These are phyloP conservation scores for Escallonia herrerae DNA, from an alignment of 129 eudicot genomes.

Conservation along the genomic window DNA sequence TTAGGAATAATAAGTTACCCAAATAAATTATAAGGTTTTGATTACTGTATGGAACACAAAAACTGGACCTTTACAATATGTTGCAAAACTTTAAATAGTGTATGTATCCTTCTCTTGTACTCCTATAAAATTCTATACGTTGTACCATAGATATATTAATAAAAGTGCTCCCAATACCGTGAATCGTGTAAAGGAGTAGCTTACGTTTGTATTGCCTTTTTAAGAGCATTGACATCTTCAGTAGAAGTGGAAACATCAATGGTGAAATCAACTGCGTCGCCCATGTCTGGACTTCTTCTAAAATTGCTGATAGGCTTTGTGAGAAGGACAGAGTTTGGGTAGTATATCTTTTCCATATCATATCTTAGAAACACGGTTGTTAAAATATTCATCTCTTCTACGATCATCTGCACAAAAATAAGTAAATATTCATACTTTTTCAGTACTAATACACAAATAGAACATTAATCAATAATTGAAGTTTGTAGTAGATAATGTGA, in stretches of 20 bases:
- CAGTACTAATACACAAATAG: too few species aligned
- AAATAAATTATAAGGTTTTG: not conserved
- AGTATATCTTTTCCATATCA: constrained; percentile 22
- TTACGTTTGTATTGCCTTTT: constrained; percentile 19
- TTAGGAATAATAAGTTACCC: not conserved
- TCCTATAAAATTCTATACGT: too few species aligned
- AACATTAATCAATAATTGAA: too few species aligned
- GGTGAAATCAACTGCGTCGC: constrained; percentile 12
- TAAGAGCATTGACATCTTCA: constrained; percentile 16
- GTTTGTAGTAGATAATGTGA: too few species aligned
- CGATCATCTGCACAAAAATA: constrained; percentile 2
- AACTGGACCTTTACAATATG: too few species aligned
- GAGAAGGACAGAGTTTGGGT: constrained; percentile 19
- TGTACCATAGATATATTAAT: too few species aligned
- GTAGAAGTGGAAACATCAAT: constrained; percentile 16
- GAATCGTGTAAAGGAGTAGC: not conserved
- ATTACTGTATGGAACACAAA: too few species aligned
- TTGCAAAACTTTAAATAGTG: too few species aligned
- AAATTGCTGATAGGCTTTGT: constrained; percentile 25
- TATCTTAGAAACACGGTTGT: constrained; percentile 19
- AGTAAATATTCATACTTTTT: too few species aligned
- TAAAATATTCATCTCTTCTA: constrained; percentile 24
- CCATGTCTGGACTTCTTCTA: constrained; percentile 23
- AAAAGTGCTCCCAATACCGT: too few species aligned
- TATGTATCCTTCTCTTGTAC: too few species aligned